Evolutionary conservation across 2,329 filamentous ascomycete species (phyloP).

Genomic region (Ophiosphaerella korrae): DNA sequence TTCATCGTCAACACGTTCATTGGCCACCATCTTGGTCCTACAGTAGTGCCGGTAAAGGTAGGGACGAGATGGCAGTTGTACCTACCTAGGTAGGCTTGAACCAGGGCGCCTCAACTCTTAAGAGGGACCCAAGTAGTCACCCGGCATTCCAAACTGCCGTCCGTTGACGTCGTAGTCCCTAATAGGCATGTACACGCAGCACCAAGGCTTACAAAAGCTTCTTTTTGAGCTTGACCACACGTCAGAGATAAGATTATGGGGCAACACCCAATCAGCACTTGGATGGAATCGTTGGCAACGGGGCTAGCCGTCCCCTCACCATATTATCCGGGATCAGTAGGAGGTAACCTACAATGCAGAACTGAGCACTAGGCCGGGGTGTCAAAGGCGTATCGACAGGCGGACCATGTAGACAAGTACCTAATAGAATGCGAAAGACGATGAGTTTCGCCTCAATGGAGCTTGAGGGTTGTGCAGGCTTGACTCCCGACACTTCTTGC

Average conservation of each 20-base stretch:
- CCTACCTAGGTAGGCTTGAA: too few species aligned
- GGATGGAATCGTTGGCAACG: neutral
- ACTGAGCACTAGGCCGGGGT: neutral
- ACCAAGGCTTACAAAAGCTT: constrained; percentile 14
- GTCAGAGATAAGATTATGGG: neutral
- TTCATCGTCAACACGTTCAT: constrained; percentile 36
- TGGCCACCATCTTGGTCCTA: constrained; percentile 19
- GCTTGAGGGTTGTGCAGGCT: neutral
- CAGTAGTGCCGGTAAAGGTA: neutral
- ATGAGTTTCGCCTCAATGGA: neutral
- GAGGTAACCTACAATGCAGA: neutral
- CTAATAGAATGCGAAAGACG: too few species aligned
- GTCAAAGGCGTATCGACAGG: too few species aligned
- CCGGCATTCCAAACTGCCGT: constrained; percentile 6
- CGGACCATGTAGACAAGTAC: too few species aligned
- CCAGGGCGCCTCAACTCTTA: too few species aligned
- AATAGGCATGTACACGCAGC: constrained; percentile 10
- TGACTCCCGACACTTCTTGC: too few species aligned
- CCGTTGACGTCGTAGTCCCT: constrained; percentile 11
- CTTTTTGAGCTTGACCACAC: constrained; percentile 14
- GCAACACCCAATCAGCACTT: neutral
- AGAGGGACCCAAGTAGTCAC: neutral
- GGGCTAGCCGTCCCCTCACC: neutral
- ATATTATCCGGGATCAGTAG: neutral
- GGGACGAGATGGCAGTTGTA: neutral